Conservation (phyloP, 1,284 basidiomycete genomes). For the Cryptococcus maquisensis region DNA sequence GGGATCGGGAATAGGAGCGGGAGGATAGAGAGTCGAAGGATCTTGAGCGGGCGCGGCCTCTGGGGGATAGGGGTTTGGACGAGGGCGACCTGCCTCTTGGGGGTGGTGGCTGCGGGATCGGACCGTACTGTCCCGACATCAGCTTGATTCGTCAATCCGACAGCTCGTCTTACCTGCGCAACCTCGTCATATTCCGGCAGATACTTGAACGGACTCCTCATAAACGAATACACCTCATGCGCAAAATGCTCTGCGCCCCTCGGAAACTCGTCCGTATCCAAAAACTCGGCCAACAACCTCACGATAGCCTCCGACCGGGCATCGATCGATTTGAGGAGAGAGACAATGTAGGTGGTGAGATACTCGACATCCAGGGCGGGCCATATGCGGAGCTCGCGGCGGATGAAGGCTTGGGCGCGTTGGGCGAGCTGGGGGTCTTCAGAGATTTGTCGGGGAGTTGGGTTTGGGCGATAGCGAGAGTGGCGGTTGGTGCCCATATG, state of each 20-base stretch:
- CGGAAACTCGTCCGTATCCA: constrained; percentile 63
- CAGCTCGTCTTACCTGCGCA: constrained; percentile 61
- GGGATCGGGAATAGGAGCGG: background rate
- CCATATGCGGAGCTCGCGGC: constrained; percentile 80
- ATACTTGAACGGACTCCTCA: constrained; percentile 77
- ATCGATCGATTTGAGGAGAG: constrained; percentile 79
- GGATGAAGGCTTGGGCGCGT: constrained; percentile 71
- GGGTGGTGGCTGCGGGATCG: constrained; percentile 14
- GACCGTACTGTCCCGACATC: constrained; percentile 28
- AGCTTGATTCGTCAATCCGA: background rate
- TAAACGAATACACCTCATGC: constrained; percentile 79
- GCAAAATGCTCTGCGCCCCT: constrained; percentile 81
- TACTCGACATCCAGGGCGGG: constrained; percentile 70
- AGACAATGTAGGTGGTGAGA: constrained; percentile 65
- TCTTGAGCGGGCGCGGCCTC: background rate
- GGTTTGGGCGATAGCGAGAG: constrained; percentile 75
- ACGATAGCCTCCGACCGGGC: constrained; percentile 80
- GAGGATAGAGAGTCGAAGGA: constrained; percentile 1
- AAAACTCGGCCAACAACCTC: constrained; percentile 72
- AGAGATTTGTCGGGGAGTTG: constrained; percentile 71
- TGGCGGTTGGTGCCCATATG: constrained; percentile 78
- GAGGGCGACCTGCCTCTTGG: constrained; percentile 1
- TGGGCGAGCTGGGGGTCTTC: constrained; percentile 53
- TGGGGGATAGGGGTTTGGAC: background rate
- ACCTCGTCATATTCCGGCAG: constrained; percentile 71